Conservation (phyloP, 257 asterid genomes). For the Oldenlandia corymbosa region DNA sequence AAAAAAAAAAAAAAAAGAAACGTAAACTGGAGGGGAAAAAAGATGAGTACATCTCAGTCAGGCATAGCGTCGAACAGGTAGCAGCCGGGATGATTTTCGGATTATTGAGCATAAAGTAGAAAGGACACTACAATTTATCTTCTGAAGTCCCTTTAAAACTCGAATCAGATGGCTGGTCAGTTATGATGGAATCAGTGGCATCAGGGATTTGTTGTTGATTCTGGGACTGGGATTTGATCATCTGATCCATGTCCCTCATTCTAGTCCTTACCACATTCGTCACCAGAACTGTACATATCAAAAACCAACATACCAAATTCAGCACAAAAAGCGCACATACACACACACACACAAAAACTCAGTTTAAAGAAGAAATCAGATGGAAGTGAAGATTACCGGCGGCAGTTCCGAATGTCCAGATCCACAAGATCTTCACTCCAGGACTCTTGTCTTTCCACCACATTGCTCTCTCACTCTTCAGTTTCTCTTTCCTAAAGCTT, state of each 20-base stretch:
- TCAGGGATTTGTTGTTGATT: constrained; percentile 20
- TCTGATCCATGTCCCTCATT: constrained; percentile 54
- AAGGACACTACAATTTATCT: constrained; percentile 17
- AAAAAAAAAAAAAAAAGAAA: background rate
- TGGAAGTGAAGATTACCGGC: constrained; percentile 36
- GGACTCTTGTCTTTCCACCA: constrained; percentile 81
- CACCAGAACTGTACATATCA: constrained; percentile 40
- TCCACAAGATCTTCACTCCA: constrained; percentile 84
- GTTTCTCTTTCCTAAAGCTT: no score
- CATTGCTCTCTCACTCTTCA: no score
- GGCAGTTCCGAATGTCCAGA: constrained; percentile 86
- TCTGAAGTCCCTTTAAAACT: constrained; percentile 21
- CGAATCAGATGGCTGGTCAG: constrained; percentile 22
- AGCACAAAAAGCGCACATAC: background rate
- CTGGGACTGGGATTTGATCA: constrained; percentile 35
- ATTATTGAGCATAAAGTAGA: background rate
- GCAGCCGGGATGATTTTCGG: background rate
- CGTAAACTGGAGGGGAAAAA: background rate
- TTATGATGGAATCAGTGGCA: constrained; percentile 1
- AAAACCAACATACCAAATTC: background rate
- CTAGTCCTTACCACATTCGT: constrained; percentile 55
- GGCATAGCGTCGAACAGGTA: constrained; percentile 26
- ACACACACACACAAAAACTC: background rate
- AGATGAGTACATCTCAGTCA: background rate
- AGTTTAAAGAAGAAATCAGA: background rate